Conservation (phyloP, 352 stramenopile species). For the Phytophthora europaea region DNA sequence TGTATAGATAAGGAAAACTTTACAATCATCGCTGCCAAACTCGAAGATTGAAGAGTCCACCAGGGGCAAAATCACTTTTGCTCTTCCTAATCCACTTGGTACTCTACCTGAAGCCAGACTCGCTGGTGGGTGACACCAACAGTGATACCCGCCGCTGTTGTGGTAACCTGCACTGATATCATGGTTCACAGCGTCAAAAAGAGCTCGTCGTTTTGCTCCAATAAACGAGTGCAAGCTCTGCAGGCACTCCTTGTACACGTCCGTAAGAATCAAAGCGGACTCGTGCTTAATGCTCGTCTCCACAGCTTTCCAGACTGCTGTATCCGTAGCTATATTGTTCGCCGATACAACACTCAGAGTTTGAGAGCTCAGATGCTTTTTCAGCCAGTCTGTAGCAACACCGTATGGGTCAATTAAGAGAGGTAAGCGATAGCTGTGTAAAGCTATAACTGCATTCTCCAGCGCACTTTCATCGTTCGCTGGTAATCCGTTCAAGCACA, state of each 20-base stretch:
- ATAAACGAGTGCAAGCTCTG: conserved; percentile 51
- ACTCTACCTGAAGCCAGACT: background rate
- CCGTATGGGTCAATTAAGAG: conserved; percentile 71
- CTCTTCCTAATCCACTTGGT: background rate
- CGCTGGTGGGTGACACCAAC: conserved; percentile 49
- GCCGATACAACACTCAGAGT: conserved; percentile 21
- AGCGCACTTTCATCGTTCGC: conserved; percentile 43
- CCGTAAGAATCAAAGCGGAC: conserved; percentile 48
- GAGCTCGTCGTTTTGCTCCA: conserved; percentile 49
- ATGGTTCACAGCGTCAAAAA: conserved; percentile 62
- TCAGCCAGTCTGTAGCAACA: conserved; percentile 66
- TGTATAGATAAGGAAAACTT: conserved; percentile 64
- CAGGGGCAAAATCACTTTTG: background rate
- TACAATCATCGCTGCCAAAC: conserved; percentile 55
- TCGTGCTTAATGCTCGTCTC: conserved; percentile 50
- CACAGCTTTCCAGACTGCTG: conserved; percentile 55
- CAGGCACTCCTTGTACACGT: conserved; percentile 46
- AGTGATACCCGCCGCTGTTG: conserved; percentile 32
- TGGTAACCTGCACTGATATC: conserved; percentile 33
- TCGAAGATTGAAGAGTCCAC: conserved; percentile 26
- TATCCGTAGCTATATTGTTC: conserved; percentile 14
- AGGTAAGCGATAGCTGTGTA: conserved; percentile 56
- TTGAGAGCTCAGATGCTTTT: conserved; percentile 35
- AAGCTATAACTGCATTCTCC: conserved; percentile 57
- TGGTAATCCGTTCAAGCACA: conserved; percentile 56